A percentile compares a stretch with the other conserved stretches of the same genome.
These are phyloP conservation scores for Penicillium flavigenum DNA, from an alignment of 495 filamentous ascomycete species.

Conservation along the genomic window DNA sequence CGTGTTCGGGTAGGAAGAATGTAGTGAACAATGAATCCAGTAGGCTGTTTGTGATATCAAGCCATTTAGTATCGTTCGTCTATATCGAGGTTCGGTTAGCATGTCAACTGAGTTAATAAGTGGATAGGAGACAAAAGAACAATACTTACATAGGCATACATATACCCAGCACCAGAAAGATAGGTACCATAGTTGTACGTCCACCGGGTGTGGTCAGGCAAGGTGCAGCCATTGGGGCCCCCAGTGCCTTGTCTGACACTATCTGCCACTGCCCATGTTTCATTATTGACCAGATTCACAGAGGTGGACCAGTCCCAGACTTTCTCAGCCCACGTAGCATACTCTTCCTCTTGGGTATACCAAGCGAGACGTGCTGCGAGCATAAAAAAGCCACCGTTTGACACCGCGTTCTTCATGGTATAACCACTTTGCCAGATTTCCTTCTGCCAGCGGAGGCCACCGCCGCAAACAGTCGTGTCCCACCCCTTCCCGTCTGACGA, in stretches of 20 bases:
- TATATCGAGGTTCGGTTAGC: background rate
- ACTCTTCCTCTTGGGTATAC: conserved; percentile 69
- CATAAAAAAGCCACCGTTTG: conserved; percentile 75
- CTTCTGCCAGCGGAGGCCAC: conserved; percentile 82
- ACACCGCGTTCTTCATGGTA: conserved; percentile 71
- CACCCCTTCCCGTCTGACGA: conserved; percentile 47
- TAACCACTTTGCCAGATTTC: conserved; percentile 70
- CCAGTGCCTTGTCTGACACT: conserved; percentile 1
- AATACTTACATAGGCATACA: conserved; percentile 56
- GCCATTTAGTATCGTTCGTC: conserved; percentile 2
- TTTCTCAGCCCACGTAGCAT: conserved; percentile 66
- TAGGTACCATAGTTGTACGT: conserved; percentile 70
- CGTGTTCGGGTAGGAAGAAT: conserved; percentile 4
- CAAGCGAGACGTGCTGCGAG: conserved; percentile 65
- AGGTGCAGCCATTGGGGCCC: conserved; percentile 26
- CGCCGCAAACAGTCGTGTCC: conserved; percentile 61
- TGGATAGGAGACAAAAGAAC: background rate
- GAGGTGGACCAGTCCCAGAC: conserved; percentile 63
- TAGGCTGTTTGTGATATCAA: conserved; percentile 2
- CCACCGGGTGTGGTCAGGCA: conserved; percentile 53
- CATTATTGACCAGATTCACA: conserved; percentile 49
- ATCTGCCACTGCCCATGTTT: conserved; percentile 57
- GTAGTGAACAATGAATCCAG: conserved; percentile 1
- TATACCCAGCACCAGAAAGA: conserved; percentile 65
- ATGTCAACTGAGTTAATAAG: background rate